Evolutionary conservation across 768 basidiomycete genomes (phyloP).

Genomic region (Boletus sp.): DNA sequence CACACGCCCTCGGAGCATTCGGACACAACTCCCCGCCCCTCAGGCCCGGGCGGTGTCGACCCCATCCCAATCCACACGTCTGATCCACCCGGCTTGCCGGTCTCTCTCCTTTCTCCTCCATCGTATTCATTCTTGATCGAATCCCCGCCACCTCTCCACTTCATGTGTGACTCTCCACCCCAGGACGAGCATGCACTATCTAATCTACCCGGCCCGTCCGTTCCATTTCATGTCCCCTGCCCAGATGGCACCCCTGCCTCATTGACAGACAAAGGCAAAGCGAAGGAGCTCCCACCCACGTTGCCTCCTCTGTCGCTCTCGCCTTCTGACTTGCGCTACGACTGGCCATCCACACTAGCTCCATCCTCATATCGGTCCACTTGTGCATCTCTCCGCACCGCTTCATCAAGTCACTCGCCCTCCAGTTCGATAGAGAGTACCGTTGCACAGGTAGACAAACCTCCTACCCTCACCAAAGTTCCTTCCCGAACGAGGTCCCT

Average conservation of each 20-base stretch:
- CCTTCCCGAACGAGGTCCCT: conserved; percentile 53
- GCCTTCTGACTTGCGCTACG: conserved; percentile 48
- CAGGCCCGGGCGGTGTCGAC: background rate
- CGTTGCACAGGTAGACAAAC: conserved; percentile 9
- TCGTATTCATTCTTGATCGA: conserved; percentile 9
- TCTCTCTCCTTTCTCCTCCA: conserved; percentile 13
- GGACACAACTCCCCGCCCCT: conserved; percentile 1
- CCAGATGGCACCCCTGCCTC: conserved; percentile 20
- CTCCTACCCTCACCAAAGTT: conserved; percentile 24
- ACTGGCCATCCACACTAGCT: conserved; percentile 34
- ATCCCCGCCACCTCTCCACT: background rate
- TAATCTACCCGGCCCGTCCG: conserved; percentile 26
- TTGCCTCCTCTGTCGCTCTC: conserved; percentile 66
- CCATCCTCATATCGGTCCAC: conserved; percentile 39
- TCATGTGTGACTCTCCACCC: conserved; percentile 6
- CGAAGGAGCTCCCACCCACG: conserved; percentile 48
- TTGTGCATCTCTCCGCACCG: conserved; percentile 37
- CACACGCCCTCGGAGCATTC: conserved; percentile 11
- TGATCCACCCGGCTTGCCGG: conserved; percentile 11
- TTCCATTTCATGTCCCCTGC: conserved; percentile 9
- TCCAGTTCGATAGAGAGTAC: conserved; percentile 13
- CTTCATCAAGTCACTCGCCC: conserved; percentile 16
- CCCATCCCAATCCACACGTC: background rate
- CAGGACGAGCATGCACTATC: conserved; percentile 14
- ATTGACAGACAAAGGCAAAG: conserved; percentile 52